These are phyloP conservation scores for Fallopia convolvulus DNA, from an alignment of 148 eudicot species.

Conservation along the genomic window DNA sequence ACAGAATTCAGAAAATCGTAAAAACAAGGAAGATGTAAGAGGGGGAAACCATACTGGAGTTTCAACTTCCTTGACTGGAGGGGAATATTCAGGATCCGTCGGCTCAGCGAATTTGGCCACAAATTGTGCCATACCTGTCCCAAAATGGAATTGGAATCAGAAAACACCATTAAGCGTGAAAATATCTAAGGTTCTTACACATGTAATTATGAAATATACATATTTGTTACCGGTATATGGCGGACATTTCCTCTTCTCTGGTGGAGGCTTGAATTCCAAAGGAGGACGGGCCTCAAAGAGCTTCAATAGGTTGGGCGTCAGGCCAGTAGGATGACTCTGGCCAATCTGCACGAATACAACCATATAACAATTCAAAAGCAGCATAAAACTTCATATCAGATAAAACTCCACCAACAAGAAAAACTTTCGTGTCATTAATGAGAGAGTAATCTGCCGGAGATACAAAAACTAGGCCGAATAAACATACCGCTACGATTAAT, in stretches of 20 bases:
- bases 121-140: constrained; percentile 82
- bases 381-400: not conserved
- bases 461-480: not conserved
- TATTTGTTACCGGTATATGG: constrained; percentile 61
- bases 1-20: not conserved
- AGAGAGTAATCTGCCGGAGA: not conserved
- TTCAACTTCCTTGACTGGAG: constrained; percentile 72
- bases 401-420: not conserved
- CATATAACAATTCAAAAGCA: not conserved
- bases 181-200: not conserved
- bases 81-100: constrained; percentile 84
- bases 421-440: not conserved
- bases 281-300: constrained; percentile 95
- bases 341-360: constrained; percentile 55
- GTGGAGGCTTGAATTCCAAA: constrained; percentile 80
- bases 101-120: constrained; percentile 78
- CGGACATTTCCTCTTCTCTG: constrained; percentile 89
- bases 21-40: not conserved
- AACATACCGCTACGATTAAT: not conserved
- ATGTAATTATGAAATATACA: not conserved
- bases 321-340: constrained; percentile 88
- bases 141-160: not conserved
- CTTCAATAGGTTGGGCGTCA: constrained; percentile 72
- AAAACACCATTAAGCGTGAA: not conserved
- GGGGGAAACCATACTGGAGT: constrained; percentile 50